Evolutionary conservation across 1,284 basidiomycete species (phyloP).

Genomic region (Malassezia sp.): DNA sequence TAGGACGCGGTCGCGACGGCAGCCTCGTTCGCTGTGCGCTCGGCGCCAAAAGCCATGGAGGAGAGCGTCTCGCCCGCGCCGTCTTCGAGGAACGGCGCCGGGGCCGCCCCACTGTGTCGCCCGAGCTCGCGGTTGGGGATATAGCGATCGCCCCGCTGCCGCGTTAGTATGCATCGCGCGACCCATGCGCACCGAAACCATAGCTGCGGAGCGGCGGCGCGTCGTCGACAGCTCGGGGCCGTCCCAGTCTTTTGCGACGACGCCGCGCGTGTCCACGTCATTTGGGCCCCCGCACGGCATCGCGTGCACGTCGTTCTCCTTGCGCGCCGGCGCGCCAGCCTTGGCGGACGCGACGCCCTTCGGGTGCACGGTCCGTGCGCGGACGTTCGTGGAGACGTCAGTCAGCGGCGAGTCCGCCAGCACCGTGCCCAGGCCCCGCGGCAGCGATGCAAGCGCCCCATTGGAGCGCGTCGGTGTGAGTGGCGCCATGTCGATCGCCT

Average conservation of each 20-base stretch:
- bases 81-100: slow-evolving; percentile 21
- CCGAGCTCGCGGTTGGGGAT: slow-evolving; percentile 39
- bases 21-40: slow-evolving; percentile 14
- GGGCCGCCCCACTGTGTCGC: slow-evolving; percentile 18
- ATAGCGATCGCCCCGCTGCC: slow-evolving; percentile 41
- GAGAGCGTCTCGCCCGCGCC: slow-evolving; percentile 29
- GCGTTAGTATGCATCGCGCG: too few species aligned
- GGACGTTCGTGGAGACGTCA: slow-evolving; percentile 27
- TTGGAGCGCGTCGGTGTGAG: slow-evolving; percentile 11
- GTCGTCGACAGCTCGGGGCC: slow-evolving; percentile 24
- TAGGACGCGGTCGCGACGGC: not conserved
- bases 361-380: slow-evolving; percentile 24
- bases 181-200: slow-evolving; percentile 1
- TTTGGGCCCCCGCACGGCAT: slow-evolving; percentile 17
- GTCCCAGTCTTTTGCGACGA: slow-evolving; percentile 33
- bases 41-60: slow-evolving; percentile 17
- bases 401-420: slow-evolving; percentile 26
- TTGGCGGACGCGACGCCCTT: slow-evolving; percentile 5
- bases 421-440: slow-evolving; percentile 8
- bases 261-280: slow-evolving; percentile 17
- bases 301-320: slow-evolving; percentile 21
- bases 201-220: slow-evolving; percentile 22
- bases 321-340: not conserved
- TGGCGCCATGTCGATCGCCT: slow-evolving; percentile 9
- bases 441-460: slow-evolving; percentile 2